phyloP scores from a whole-genome alignment of 2,329 filamentous ascomycete species.

The Botrytis porri region DNA sequence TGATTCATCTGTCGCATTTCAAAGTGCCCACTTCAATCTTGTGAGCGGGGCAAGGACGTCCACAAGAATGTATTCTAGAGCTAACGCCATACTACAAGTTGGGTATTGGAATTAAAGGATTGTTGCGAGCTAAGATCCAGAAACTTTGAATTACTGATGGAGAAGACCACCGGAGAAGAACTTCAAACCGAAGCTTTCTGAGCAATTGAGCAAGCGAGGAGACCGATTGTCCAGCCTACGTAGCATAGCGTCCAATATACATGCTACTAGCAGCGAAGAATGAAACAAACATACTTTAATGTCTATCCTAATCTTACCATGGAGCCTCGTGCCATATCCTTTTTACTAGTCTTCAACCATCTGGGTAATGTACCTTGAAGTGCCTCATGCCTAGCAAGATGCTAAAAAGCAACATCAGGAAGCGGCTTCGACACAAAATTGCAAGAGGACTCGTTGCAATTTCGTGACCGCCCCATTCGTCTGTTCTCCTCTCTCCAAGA shows the following conservation, averaged over 20 bases:
- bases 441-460: too few relatives aligned
- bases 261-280: background rate
- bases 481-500: rapidly evolving
- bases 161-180: too few relatives aligned
- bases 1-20: too few relatives aligned
- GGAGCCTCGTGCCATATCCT: background rate
- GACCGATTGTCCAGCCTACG: background rate
- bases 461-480: background rate
- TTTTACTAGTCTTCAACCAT: background rate
- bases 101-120: background rate
- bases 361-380: background rate
- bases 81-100: background rate
- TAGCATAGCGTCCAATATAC: background rate
- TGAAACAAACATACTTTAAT: background rate
- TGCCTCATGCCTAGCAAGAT: too few relatives aligned
- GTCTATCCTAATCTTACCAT: background rate
- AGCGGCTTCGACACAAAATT: background rate
- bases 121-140: background rate
- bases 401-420: background rate
- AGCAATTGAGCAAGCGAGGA: background rate
- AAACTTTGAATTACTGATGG: background rate
- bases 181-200: background rate
- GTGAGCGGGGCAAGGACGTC: background rate
- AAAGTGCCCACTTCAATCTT: background rate
- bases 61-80: background rate